A percentile compares a stretch with the other conserved stretches of the same genome.
phyloP scores from a whole-genome alignment of 1,284 basidiomycete species.

The Filobasidium uniguttulatum region DNA sequence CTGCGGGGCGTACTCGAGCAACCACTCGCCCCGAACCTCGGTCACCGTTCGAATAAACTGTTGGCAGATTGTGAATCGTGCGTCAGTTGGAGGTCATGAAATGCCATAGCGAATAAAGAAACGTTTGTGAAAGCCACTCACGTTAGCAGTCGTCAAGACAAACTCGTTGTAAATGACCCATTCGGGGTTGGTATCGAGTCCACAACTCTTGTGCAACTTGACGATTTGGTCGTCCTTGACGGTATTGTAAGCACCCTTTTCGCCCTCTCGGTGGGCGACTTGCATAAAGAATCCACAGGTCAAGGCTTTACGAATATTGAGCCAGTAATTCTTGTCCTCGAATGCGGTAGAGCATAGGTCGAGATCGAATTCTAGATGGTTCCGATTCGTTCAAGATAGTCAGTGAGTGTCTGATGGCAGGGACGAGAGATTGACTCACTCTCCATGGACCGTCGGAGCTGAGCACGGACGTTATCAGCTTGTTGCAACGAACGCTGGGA shows the following conservation, averaged over 20 bases:
- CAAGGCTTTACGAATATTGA: constrained; percentile 68
- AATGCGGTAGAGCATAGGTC: constrained; percentile 58
- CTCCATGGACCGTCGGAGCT: constrained; percentile 88
- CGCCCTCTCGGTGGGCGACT: constrained; percentile 88
- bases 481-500: constrained; percentile 71
- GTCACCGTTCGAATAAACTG: constrained; percentile 86
- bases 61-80: background rate
- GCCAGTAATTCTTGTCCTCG: constrained; percentile 66
- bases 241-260: constrained; percentile 70
- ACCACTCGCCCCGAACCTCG: constrained; percentile 79
- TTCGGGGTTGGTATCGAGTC: constrained; percentile 81
- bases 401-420: background rate
- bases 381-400: background rate
- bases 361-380: constrained; percentile 47
- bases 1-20: constrained; percentile 61
- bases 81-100: background rate
- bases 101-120: background rate
- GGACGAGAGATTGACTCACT: constrained; percentile 29
- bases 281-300: constrained; percentile 98
- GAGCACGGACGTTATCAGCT: constrained; percentile 89
- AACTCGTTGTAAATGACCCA: constrained; percentile 99
- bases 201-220: constrained; percentile 84
- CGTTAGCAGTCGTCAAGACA: constrained; percentile 67
- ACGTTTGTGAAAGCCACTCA: too few relatives aligned
- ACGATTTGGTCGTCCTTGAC: constrained; percentile 95